phyloP scores from a whole-genome alignment of 768 basidiomycete species.

The Trametes cubensis region DNA sequence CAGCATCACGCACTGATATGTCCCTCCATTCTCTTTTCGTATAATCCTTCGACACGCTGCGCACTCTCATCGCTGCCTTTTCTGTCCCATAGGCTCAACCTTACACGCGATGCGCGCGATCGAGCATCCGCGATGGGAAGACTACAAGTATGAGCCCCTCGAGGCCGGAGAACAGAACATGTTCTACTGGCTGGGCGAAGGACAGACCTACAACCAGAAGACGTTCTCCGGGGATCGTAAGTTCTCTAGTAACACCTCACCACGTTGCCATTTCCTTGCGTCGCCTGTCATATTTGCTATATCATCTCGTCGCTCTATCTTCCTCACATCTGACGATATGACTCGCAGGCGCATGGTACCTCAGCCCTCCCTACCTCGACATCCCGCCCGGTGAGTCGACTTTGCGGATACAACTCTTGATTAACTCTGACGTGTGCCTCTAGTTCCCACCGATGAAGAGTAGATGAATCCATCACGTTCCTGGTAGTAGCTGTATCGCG shows the following conservation, averaged over 20 bases:
- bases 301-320: too few species aligned
- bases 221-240: constrained; percentile 36
- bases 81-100: constrained; percentile 42
- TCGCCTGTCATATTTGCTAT: too few species aligned
- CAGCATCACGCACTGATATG: background rate
- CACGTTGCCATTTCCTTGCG: background rate
- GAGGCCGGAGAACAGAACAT: constrained; percentile 46
- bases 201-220: constrained; percentile 55
- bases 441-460: background rate
- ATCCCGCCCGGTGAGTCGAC: constrained; percentile 21
- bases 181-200: constrained; percentile 62
- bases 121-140: constrained; percentile 62
- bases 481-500: too few species aligned
- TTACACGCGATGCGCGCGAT: constrained; percentile 51
- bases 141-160: constrained; percentile 53
- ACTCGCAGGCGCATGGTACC: constrained; percentile 26
- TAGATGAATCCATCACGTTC: background rate
- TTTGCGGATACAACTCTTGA: background rate
- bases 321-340: too few species aligned
- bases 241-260: background rate
- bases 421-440: too few species aligned
- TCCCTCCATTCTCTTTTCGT: too few species aligned
- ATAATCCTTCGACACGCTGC: too few species aligned
- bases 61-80: too few species aligned
- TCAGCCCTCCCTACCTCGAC: constrained; percentile 23